Conservation (phyloP, 768 basidiomycete species). For the Jaapia argillacea region DNA sequence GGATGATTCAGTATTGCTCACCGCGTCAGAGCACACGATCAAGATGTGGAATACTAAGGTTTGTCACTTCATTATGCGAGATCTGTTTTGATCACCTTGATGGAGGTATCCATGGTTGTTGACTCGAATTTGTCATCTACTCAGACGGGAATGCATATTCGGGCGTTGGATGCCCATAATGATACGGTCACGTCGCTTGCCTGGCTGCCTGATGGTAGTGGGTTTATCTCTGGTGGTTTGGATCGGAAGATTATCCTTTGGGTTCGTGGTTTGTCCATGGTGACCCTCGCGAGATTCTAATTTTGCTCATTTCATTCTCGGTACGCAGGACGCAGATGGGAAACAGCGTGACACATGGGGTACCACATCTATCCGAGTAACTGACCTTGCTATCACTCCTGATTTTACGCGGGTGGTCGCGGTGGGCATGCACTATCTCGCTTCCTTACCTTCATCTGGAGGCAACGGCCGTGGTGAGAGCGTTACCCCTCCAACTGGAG, state of each 20-base stretch:
- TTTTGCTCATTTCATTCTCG: too few relatives aligned
- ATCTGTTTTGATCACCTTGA: too few relatives aligned
- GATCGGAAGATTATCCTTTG: conserved; percentile 79
- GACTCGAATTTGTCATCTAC: too few relatives aligned
- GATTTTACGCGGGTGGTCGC: conserved; percentile 78
- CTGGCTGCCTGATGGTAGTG: conserved; percentile 84
- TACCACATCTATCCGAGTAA: conserved; percentile 65
- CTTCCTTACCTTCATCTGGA: conserved; percentile 11
- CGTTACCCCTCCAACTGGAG: not conserved
- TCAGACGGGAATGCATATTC: conserved; percentile 73
- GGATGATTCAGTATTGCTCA: conserved; percentile 77
- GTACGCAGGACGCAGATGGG: conserved; percentile 76
- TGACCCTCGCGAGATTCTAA: too few relatives aligned
- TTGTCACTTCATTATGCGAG: conserved; percentile 11
- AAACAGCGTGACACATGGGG: conserved; percentile 63
- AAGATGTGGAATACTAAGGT: conserved; percentile 91
- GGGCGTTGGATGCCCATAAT: conserved; percentile 57
- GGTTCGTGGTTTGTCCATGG: conserved; percentile 38
- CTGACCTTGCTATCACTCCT: conserved; percentile 80
- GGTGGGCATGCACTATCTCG: conserved; percentile 57
- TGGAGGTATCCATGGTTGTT: too few relatives aligned
- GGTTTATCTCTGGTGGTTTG: conserved; percentile 83
- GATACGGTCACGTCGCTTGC: conserved; percentile 81
- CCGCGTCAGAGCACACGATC: conserved; percentile 71
- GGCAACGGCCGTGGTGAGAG: conserved; percentile 4